Evolutionary conservation across 1,284 basidiomycete genomes (phyloP), one percentile per base, ranked within the genome.

Genomic region (Cryptococcus maquisensis): DNA sequence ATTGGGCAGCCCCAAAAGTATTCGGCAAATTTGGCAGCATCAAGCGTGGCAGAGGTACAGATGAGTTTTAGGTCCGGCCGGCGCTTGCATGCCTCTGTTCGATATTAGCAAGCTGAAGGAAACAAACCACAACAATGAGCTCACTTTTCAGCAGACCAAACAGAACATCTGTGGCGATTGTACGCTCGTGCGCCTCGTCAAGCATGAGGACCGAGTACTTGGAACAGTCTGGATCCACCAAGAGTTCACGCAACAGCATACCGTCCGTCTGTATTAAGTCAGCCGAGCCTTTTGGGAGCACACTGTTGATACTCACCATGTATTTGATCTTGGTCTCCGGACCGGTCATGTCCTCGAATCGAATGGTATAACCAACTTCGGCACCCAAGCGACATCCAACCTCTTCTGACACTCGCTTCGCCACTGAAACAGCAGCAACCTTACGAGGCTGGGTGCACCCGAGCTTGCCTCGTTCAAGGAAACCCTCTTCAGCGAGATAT

Each of bases 291-390:
- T 20, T 26, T 15, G 15, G 38, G 18, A 24, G 12, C 18, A 43
- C 28, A 15, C 26, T 16, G 3, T 21, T 21, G 3, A n/a, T 16
- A 67, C 72, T 18, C 45, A 72, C 72, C 96, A 99, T 98, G 82
- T 96, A 98, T 78, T 98, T 99, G 82, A 99, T 98, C 69, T 88
- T 86, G 12, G 95, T 98, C 75, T 98, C 96, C 0, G 95, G 91
- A 68, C 90, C 87, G 4, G 95, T 98, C 75, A 93, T 93, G 76
- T 98, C 96, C 78, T 99, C 95, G 76, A 99, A 99, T 79, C 96
- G 94, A 66, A 99, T 97, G 4, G 88, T 91, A 73, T 99, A 99
- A 2, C 95, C 95, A 56, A 99, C 95, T 76, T 98, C 95, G 68
- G 95, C 89, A 9, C 95, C 95, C 4, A 99, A 80, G 9, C 95